phyloP scores from a whole-genome alignment of 1,284 basidiomycete genomes.

The Sporisorium scitamineum region DNA sequence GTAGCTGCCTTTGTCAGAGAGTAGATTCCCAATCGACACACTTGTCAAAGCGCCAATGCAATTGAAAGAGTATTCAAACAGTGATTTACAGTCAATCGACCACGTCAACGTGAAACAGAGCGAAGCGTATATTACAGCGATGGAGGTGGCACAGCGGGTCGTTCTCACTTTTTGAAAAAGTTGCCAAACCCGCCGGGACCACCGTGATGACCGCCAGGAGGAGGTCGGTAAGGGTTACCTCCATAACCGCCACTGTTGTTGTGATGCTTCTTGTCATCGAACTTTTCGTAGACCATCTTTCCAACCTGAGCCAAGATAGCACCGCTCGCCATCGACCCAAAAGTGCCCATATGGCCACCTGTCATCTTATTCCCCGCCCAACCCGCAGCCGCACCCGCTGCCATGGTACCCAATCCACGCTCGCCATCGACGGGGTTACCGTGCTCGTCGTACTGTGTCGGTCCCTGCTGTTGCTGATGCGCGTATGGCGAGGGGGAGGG shows the following conservation, averaged over 20 bases:
- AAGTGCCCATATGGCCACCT: slow-evolving; percentile 50
- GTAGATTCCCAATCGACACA: background rate
- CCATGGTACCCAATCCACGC: slow-evolving; percentile 63
- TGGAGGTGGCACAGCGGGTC: background rate
- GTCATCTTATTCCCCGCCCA: slow-evolving; percentile 58
- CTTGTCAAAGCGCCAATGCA: background rate
- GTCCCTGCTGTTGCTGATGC: slow-evolving; percentile 28
- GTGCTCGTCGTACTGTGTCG: slow-evolving; percentile 54
- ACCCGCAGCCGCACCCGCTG: slow-evolving; percentile 52
- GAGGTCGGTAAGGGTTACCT: slow-evolving; percentile 34
- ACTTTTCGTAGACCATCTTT: slow-evolving; percentile 55
- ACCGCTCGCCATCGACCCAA: slow-evolving; percentile 47
- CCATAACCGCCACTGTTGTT: slow-evolving; percentile 15
- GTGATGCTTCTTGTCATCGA: slow-evolving; percentile 40
- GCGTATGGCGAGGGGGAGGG: slow-evolving; percentile 17
- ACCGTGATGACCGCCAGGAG: slow-evolving; percentile 18
- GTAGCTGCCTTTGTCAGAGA: slow-evolving; percentile 33
- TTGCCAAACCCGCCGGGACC: slow-evolving; percentile 29
- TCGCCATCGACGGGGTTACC: slow-evolving; percentile 60
- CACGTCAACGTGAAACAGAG: background rate
- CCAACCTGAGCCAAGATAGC: slow-evolving; percentile 58
- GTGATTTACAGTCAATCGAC: background rate
- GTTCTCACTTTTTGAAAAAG: slow-evolving; percentile 38
- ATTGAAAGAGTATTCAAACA: background rate
- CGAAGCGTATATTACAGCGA: background rate